A percentile compares a stretch with the other conserved stretches of the same genome.
Conservation (phyloP, 306 rosid species). For the Hylodesmum podocarpum region DNA sequence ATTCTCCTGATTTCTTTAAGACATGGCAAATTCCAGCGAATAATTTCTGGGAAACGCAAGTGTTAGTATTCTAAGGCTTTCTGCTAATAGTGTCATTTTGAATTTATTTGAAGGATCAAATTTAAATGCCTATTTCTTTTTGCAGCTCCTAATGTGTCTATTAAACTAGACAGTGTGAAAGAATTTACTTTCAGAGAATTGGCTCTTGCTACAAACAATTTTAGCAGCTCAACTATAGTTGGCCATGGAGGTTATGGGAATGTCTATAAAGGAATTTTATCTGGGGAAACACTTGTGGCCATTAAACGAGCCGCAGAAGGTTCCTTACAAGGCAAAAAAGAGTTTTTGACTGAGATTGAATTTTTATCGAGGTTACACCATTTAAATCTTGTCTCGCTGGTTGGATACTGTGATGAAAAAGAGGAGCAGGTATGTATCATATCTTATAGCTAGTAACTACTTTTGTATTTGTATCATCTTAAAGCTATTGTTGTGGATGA, state of each 20-base stretch:
- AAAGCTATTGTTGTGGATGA: not conserved
- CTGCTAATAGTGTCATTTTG: slow-evolving; percentile 3
- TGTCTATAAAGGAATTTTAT: slow-evolving; percentile 76
- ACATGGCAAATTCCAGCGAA: slow-evolving; percentile 25
- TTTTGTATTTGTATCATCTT: not conserved
- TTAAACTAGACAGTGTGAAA: slow-evolving; percentile 75
- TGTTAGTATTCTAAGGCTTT: slow-evolving; percentile 47
- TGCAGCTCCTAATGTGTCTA: slow-evolving; percentile 59
- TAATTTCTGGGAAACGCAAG: slow-evolving; percentile 44
- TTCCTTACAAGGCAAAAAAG: slow-evolving; percentile 86
- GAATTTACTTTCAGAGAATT: slow-evolving; percentile 67
- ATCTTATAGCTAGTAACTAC: not conserved
- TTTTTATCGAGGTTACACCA: slow-evolving; percentile 88
- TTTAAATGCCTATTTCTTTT: slow-evolving; percentile 14
- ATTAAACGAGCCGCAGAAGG: slow-evolving; percentile 82
- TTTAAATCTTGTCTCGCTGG: slow-evolving; percentile 73
- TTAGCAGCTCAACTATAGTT: slow-evolving; percentile 53
- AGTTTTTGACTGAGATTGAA: slow-evolving; percentile 89
- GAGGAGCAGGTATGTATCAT: slow-evolving; percentile 61
- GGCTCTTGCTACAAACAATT: slow-evolving; percentile 65
- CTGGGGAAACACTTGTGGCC: slow-evolving; percentile 62
- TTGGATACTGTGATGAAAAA: slow-evolving; percentile 82
- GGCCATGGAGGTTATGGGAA: slow-evolving; percentile 97
- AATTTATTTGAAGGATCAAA: slow-evolving; percentile 16
- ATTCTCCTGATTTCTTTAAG: slow-evolving; percentile 43